Evolutionary conservation across 2,329 filamentous ascomycete genomes (phyloP), one percentile per base, ranked within the genome.

Genomic region (Microcera coccophila): DNA sequence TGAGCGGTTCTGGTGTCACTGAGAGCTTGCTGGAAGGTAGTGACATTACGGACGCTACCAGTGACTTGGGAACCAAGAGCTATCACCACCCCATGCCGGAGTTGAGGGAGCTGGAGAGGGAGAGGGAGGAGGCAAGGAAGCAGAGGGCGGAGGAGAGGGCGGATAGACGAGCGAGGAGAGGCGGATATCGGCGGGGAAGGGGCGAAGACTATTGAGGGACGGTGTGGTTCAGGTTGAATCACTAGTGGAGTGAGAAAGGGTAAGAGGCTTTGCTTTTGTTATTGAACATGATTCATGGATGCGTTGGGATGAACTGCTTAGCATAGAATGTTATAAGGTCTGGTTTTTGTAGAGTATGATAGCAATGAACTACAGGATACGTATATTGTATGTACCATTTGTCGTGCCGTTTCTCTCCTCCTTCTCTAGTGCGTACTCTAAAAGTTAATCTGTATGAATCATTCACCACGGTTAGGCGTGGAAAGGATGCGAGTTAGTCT

Each of bases 81-180:
- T 80, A 81, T 56, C 69, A 68, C 50, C 75, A 79, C 52, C 63
- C 72, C 28, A 75, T 79, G 59, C 77, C 78, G 3, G 76, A 77
- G 49, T 58, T 78, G 51, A 67, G 47, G 53, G 63, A 64, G 55
- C 46, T 62, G 47, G 50, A 62, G 50, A 10, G 54, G 33, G 39
- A 58, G 48, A 57, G 54, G 52, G 59, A 62, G 50, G n/a, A 49
- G 63, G 18, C 49, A 57, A 5, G 36, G 17, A n/a, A 36, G 52
- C 48, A 57, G 47, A 42, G 58, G 41, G 48, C 56, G 39, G 44
- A 50, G 45, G 55, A 62, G 21, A 52, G 64, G 34, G 63, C 65
- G 51, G 66, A 66, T 54, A 55, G 63, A 39, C 58, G 62, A 49
- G 61, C 62, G n/a, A 46, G 61, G 38, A 53, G 64, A 32, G 61